Conservation (phyloP, 768 basidiomycete species). For the Porphyrellus cyaneotinctus region DNA sequence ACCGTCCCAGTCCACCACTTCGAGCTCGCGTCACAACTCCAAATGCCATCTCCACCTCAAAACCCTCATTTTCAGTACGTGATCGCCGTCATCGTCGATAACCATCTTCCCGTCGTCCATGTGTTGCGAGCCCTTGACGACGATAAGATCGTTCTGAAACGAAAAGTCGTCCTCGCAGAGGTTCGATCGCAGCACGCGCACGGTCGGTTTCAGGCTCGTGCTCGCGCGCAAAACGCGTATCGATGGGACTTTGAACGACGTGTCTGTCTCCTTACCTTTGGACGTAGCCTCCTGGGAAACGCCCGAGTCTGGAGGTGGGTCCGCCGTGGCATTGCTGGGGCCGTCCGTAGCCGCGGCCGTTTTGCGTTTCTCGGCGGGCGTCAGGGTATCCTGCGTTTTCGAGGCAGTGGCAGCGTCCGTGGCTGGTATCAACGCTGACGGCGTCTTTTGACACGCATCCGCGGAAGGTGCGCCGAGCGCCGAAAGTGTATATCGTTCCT, state of each 20-base stretch:
- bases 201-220: not conserved
- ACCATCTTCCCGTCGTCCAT: slow-evolving; percentile 12
- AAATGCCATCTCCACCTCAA: slow-evolving; percentile 27
- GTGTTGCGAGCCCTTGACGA: slow-evolving; percentile 5
- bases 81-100: slow-evolving; percentile 5
- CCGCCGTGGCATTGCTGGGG: not conserved
- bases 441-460: not conserved
- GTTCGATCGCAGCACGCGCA: slow-evolving; percentile 15
- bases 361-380: not conserved
- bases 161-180: slow-evolving; percentile 19
- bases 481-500: slow-evolving; percentile 18
- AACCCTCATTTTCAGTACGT: slow-evolving; percentile 22
- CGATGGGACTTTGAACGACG: not conserved
- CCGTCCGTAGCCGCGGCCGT: not conserved
- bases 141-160: slow-evolving; percentile 20
- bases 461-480: slow-evolving; percentile 4
- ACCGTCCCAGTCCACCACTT: not conserved
- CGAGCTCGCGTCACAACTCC: not conserved
- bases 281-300: not conserved
- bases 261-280: not conserved
- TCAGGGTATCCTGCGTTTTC: slow-evolving; percentile 3
- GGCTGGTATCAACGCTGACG: not conserved
- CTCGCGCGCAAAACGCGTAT: not conserved
- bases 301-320: slow-evolving; percentile 2
- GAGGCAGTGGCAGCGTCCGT: not conserved